Conservation (phyloP, 768 basidiomycete genomes). For the Boletus coccyginus region DNA sequence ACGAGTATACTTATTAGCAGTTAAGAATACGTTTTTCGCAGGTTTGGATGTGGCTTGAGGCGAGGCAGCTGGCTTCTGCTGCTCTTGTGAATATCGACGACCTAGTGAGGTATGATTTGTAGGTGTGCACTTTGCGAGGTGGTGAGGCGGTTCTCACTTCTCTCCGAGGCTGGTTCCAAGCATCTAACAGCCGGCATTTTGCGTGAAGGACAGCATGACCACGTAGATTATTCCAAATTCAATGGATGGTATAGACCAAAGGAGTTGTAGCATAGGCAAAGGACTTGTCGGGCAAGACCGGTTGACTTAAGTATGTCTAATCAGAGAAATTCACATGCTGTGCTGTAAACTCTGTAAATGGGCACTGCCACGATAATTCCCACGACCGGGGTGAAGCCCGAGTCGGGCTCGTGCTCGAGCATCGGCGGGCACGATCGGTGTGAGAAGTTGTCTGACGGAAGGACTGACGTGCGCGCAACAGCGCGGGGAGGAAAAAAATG, state of each 20-base stretch:
- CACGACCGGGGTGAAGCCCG: too few species aligned
- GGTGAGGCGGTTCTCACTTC: slow-evolving; percentile 12
- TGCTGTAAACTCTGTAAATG: too few species aligned
- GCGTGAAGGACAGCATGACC: neutral
- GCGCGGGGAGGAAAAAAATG: too few species aligned
- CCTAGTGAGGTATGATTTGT: slow-evolving; percentile 86
- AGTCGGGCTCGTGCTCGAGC: too few species aligned
- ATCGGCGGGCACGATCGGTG: too few species aligned
- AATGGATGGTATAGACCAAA: neutral
- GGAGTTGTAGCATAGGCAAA: slow-evolving; percentile 19
- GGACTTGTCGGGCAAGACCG: slow-evolving; percentile 6
- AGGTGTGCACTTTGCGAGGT: slow-evolving; percentile 29
- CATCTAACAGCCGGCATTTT: slow-evolving; percentile 30
- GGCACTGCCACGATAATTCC: too few species aligned
- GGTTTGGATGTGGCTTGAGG: slow-evolving; percentile 95
- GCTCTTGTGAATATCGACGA: slow-evolving; percentile 82
- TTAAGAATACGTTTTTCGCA: slow-evolving; percentile 28
- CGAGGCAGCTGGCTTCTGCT: slow-evolving; percentile 77
- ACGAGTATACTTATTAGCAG: neutral
- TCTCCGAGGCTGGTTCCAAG: slow-evolving; percentile 48
- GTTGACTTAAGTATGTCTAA: slow-evolving; percentile 4
- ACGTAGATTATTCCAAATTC: slow-evolving; percentile 14
- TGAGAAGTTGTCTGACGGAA: too few species aligned
- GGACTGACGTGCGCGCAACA: too few species aligned
- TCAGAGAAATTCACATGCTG: too few species aligned